phyloP scores from a whole-genome alignment of 2,329 filamentous ascomycete genomes.

The Pseudogymnoascus sp. region DNA sequence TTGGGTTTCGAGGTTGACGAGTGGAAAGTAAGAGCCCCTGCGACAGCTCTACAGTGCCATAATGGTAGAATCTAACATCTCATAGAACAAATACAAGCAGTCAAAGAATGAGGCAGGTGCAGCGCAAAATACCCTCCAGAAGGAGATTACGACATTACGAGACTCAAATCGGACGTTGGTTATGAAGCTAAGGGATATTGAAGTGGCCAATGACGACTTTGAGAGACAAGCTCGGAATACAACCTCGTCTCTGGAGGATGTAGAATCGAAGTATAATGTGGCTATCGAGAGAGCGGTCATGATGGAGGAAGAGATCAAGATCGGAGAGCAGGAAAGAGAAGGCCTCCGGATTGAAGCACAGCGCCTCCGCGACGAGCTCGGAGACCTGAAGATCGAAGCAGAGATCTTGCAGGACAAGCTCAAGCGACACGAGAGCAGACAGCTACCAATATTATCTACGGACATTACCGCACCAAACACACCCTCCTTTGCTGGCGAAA shows the following conservation, averaged over 20 bases:
- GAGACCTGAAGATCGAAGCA: conserved; percentile 87
- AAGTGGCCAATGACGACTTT: conserved; percentile 97
- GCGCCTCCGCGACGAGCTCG: conserved; percentile 80
- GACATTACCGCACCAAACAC: conserved; percentile 60
- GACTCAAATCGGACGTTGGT: conserved; percentile 77
- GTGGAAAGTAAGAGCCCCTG: conserved; percentile 68
- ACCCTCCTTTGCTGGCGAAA: conserved; percentile 57
- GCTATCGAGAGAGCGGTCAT: conserved; percentile 87
- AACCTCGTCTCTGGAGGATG: conserved; percentile 88
- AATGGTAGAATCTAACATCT: conserved; percentile 19
- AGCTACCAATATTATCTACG: conserved; percentile 53
- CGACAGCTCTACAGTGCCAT: background rate
- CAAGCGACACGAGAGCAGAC: conserved; percentile 58
- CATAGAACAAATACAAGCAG: conserved; percentile 88
- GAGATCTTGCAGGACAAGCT: conserved; percentile 94
- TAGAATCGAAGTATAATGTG: conserved; percentile 95
- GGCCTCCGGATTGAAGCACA: conserved; percentile 82
- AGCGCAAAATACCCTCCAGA: conserved; percentile 81
- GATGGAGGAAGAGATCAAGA: conserved; percentile 90
- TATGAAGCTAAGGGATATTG: conserved; percentile 82
- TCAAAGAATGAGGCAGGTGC: conserved; percentile 80
- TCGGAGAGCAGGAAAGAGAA: conserved; percentile 88
- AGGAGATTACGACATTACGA: conserved; percentile 88
- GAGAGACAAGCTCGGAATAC: conserved; percentile 95
- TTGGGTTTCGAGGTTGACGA: conserved; percentile 88